phyloP scores from a whole-genome alignment of 2,329 filamentous ascomycete genomes.

The Colletotrichum godetiae region DNA sequence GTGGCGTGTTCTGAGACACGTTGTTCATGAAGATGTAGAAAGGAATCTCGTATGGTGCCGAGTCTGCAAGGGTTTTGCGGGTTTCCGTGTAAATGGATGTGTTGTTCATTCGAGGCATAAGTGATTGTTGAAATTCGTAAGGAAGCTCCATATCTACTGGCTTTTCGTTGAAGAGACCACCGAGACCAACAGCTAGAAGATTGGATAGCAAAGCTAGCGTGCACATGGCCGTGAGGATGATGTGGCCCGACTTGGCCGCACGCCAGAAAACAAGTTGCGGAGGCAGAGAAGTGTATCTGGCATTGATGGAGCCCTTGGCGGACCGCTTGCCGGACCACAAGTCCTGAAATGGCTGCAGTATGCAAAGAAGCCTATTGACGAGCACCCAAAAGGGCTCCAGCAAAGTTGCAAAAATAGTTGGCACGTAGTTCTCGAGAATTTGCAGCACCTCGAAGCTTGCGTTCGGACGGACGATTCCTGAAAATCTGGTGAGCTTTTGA shows the following conservation, averaged over 20 bases:
- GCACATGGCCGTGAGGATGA: slow-evolving; percentile 59
- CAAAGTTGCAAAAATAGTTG: slow-evolving; percentile 64
- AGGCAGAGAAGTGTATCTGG: slow-evolving; percentile 64
- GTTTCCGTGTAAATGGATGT: slow-evolving; percentile 10
- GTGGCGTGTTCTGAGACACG: slow-evolving; percentile 49
- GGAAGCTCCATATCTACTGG: neutral
- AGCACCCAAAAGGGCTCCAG: slow-evolving; percentile 69
- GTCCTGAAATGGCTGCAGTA: slow-evolving; percentile 66
- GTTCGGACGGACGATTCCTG: slow-evolving; percentile 46
- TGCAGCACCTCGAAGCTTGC: slow-evolving; percentile 48
- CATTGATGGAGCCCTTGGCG: slow-evolving; percentile 50
- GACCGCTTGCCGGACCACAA: slow-evolving; percentile 52
- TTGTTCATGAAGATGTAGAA: slow-evolving; percentile 57
- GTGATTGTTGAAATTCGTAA: slow-evolving; percentile 30
- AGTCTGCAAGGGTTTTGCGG: neutral
- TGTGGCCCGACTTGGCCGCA: slow-evolving; percentile 57
- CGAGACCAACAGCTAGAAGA: slow-evolving; percentile 62
- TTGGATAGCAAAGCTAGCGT: slow-evolving; percentile 61
- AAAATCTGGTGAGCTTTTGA: neutral
- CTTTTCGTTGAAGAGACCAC: slow-evolving; percentile 60
- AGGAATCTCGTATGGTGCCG: slow-evolving; percentile 39
- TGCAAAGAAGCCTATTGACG: slow-evolving; percentile 62
- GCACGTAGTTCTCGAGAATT: slow-evolving; percentile 60
- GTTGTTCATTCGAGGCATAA: slow-evolving; percentile 39
- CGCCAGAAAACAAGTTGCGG: slow-evolving; percentile 62